Evolutionary conservation across 805 yeast species (phyloP), one percentile per base, ranked within the genome.

Genomic region (Jamesozyma gamospora): DNA sequence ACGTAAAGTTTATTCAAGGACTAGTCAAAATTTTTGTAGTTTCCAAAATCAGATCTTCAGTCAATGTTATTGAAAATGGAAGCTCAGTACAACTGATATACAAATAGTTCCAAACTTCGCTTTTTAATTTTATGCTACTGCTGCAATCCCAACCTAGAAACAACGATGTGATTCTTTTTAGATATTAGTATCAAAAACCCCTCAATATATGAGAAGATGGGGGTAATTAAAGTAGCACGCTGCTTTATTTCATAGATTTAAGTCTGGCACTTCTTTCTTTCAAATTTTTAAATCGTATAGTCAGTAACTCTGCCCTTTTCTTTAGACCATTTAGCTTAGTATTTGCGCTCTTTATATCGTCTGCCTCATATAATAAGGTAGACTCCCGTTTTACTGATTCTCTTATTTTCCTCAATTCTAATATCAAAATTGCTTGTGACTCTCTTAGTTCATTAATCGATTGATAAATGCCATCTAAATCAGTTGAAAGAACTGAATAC

Each of bases 361-460:
- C 36, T 41, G 29, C 31, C 11, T 53, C 51, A 35, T 46, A 51
- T 12, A 55, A 35, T 16, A 44, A 28, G 4, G 46, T 46, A 16
- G 43, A 43, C 34, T 58, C 63, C 3, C 39, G 36, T 35, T 47
- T 50, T 13, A 58, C 37, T 4, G 55, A 48, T 14, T 43, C 49
- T 25, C 51, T 43, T 13, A 53, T 37, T 33, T 50, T 49, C 16
- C 56, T 45, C n/a, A 59, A 36, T 34, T 46, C 40, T 4, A 59
- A 40, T 7, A 59, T 45, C 14, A 58, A 41, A 14, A 56, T 37
- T 2, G 62, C 61, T 39, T 59, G 63, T 3, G 61, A 56, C 43
- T 53, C 58, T 32, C 64, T 41, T 37, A 58, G 37, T 17, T 55
- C 56, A 35, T 51, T 54, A 15, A 59, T 55, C 2, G 62, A 53